Percentiles rank a stretch among this genome's conserved stretches.
Conservation (phyloP, 441 rosid species). For the Monsonia emarginata region DNA sequence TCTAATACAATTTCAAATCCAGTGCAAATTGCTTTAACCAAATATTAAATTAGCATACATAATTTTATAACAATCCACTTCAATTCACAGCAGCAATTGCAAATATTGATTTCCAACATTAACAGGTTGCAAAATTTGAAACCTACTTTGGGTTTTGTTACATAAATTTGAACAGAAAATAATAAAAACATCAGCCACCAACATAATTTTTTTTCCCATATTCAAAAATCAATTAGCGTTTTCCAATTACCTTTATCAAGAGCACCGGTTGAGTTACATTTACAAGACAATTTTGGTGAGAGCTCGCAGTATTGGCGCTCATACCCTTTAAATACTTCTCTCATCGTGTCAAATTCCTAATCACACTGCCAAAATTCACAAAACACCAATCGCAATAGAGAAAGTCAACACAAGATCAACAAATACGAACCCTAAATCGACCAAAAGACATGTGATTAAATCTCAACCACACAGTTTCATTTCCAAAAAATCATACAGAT, state of each 20-base stretch:
- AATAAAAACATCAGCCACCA: too few relatives aligned
- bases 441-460: neutral
- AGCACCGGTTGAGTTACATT: constrained; percentile 45
- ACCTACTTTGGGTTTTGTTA: too few relatives aligned
- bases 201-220: too few relatives aligned
- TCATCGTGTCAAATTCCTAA: constrained; percentile 39
- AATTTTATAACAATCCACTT: too few relatives aligned
- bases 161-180: too few relatives aligned
- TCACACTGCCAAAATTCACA: constrained; percentile 12
- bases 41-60: too few relatives aligned
- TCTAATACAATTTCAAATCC: too few relatives aligned
- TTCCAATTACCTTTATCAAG: constrained; percentile 51
- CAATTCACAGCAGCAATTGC: too few relatives aligned
- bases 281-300: constrained; percentile 61
- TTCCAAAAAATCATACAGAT: neutral
- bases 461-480: neutral
- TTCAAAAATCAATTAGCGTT: too few relatives aligned
- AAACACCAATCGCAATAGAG: constrained; percentile 3
- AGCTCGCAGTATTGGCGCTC: constrained; percentile 88
- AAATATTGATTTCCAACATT: too few relatives aligned
- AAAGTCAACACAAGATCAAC: neutral
- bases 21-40: too few relatives aligned
- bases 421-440: neutral
- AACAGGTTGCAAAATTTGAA: too few relatives aligned
- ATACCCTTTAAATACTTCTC: constrained; percentile 67